Evolutionary conservation across 2,329 filamentous ascomycete genomes (phyloP).

Genomic region (Penicillium corylophilum): DNA sequence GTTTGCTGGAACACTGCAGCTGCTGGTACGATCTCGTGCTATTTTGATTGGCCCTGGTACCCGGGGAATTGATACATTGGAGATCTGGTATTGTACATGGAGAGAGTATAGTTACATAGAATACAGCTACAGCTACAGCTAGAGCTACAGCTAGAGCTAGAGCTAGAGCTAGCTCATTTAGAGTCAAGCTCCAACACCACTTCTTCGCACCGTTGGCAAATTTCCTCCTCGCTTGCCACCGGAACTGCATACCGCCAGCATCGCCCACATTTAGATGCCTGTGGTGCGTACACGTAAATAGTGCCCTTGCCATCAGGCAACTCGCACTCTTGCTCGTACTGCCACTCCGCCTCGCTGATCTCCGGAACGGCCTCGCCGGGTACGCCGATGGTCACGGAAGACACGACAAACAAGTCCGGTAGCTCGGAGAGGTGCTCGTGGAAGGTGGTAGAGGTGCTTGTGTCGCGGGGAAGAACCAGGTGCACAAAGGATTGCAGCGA

Average conservation of each 20-base stretch:
- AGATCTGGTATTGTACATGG: not conserved
- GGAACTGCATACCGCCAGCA: conserved; percentile 87
- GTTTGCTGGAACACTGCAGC: not conserved
- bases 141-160: conserved; percentile 2
- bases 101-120: not conserved
- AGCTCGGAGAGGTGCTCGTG: conserved; percentile 50
- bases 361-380: conserved; percentile 30
- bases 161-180: conserved; percentile 4
- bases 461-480: conserved; percentile 27
- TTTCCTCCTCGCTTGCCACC: conserved; percentile 48
- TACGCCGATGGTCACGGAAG: conserved; percentile 55
- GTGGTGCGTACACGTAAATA: conserved; percentile 49
- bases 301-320: conserved; percentile 33
- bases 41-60: not conserved
- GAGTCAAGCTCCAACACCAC: conserved; percentile 51
- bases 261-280: conserved; percentile 70
- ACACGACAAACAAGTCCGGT: conserved; percentile 67
- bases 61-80: not conserved
- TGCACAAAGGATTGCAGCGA: conserved; percentile 74
- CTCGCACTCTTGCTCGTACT: conserved; percentile 44
- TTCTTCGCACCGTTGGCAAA: conserved; percentile 73
- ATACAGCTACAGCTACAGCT: conserved; percentile 1
- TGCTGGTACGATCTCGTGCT: not conserved
- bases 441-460: conserved; percentile 26
- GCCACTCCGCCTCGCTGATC: conserved; percentile 40